Evolutionary conservation across 352 stramenopile species (phyloP).

Genomic region (Discostella stelligera): DNA sequence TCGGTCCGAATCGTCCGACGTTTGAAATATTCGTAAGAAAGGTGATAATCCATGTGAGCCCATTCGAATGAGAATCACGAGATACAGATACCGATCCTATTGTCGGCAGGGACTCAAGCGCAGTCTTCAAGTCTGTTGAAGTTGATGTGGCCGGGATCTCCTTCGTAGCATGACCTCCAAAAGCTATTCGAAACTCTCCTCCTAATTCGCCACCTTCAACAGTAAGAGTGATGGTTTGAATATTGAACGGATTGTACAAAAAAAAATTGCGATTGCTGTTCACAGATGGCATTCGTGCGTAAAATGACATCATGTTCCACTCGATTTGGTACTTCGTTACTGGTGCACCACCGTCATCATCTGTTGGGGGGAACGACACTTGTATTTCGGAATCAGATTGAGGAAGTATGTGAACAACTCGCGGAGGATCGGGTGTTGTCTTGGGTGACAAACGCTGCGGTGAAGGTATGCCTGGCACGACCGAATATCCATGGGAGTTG

Average conservation of each 20-base stretch:
- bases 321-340: constrained; percentile 90
- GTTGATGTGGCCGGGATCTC: constrained; percentile 83
- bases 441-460: constrained; percentile 44
- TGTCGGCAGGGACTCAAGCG: constrained; percentile 85
- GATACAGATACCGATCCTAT: constrained; percentile 85
- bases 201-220: constrained; percentile 85
- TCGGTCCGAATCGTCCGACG: constrained; percentile 45
- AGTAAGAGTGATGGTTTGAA: constrained; percentile 88
- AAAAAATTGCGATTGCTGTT: constrained; percentile 69
- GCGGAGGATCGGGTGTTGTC: constrained; percentile 43
- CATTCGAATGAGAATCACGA: constrained; percentile 63
- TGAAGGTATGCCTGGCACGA: constrained; percentile 34
- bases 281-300: constrained; percentile 53
- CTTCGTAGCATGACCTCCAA: constrained; percentile 74
- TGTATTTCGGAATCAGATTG: constrained; percentile 62
- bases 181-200: constrained; percentile 86
- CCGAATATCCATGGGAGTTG: constrained; percentile 79
- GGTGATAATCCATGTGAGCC: constrained; percentile 59
- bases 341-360: constrained; percentile 84
- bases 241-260: constrained; percentile 86
- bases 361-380: constrained; percentile 81
- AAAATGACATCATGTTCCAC: constrained; percentile 89
- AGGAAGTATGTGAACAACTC: constrained; percentile 61
- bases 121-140: constrained; percentile 83
- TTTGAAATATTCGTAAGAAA: constrained; percentile 67